phyloP scores from a whole-genome alignment of 352 stramenopile species.

The Pythium aristosporum region DNA sequence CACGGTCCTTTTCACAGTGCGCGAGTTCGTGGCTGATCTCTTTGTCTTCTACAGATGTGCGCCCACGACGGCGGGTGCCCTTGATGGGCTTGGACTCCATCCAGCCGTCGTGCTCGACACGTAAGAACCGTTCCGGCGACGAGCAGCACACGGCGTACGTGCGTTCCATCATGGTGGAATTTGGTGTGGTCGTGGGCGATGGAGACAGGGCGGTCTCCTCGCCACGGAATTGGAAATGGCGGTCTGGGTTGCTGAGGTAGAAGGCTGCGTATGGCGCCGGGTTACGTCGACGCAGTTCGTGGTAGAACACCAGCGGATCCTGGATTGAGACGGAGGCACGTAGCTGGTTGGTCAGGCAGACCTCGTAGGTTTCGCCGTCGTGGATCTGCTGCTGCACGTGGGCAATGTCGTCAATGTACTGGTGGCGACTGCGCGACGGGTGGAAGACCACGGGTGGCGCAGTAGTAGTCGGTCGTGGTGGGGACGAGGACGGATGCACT shows the following conservation, averaged over 20 bases:
- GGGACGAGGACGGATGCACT: background rate
- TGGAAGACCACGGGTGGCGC: constrained; percentile 46
- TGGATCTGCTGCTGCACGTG: constrained; percentile 90
- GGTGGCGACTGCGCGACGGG: constrained; percentile 55
- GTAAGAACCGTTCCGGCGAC: constrained; percentile 95
- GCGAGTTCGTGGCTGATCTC: constrained; percentile 75
- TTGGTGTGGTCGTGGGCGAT: background rate
- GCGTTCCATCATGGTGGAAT: constrained; percentile 6
- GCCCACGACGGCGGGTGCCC: constrained; percentile 82
- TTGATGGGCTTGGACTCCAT: constrained; percentile 99
- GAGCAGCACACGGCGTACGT: constrained; percentile 93
- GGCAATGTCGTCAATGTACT: constrained; percentile 88
- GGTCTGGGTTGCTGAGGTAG: constrained; percentile 69
- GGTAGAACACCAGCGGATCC: constrained; percentile 85
- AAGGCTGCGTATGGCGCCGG: constrained; percentile 94
- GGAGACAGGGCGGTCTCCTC: background rate
- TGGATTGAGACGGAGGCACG: constrained; percentile 41
- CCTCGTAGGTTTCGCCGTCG: constrained; percentile 94
- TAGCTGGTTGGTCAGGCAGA: constrained; percentile 96
- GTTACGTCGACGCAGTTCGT: constrained; percentile 89
- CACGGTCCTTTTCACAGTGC: constrained; percentile 90
- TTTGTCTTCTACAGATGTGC: constrained; percentile 43
- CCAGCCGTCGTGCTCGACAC: constrained; percentile 53
- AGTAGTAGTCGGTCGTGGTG: background rate
- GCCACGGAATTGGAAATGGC: constrained; percentile 26